Conservation (phyloP, 1,284 basidiomycete genomes). For the Trichosporon faecale region DNA sequence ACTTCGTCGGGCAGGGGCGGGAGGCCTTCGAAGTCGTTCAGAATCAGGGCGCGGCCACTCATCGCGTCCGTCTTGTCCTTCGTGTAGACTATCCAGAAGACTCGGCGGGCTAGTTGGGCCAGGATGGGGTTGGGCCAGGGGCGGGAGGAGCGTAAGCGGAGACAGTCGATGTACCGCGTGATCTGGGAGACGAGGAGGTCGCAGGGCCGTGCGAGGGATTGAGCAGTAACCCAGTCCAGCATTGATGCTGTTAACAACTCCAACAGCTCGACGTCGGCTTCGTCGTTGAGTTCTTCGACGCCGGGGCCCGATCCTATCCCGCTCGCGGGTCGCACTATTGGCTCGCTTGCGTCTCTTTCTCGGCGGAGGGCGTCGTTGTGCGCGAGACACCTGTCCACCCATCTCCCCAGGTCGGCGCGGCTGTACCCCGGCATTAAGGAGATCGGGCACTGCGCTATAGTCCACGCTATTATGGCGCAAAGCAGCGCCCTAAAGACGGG, state of each 20-base stretch:
- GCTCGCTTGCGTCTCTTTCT: not conserved
- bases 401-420: not conserved
- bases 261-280: not conserved
- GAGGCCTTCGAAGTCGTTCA: conserved; percentile 32
- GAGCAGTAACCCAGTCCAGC: conserved; percentile 30
- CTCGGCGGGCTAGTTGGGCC: conserved; percentile 27
- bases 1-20: conserved; percentile 33
- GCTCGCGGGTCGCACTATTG: too few species aligned
- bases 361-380: conserved; percentile 3
- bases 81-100: conserved; percentile 35
- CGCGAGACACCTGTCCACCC: not conserved
- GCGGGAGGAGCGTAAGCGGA: conserved; percentile 22
- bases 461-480: conserved; percentile 33
- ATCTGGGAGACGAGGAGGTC: conserved; percentile 27
- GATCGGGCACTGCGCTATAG: conserved; percentile 35
- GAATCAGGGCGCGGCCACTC: conserved; percentile 27
- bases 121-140: conserved; percentile 13
- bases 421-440: conserved; percentile 21
- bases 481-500: conserved; percentile 35
- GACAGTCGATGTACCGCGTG: conserved; percentile 26
- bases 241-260: conserved; percentile 24
- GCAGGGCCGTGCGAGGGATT: conserved; percentile 23
- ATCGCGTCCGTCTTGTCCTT: conserved; percentile 37
- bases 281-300: not conserved
- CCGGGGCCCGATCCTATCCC: too few species aligned